phyloP scores from a whole-genome alignment of 352 stramenopile species.

The Globisporangium carolinianum region DNA sequence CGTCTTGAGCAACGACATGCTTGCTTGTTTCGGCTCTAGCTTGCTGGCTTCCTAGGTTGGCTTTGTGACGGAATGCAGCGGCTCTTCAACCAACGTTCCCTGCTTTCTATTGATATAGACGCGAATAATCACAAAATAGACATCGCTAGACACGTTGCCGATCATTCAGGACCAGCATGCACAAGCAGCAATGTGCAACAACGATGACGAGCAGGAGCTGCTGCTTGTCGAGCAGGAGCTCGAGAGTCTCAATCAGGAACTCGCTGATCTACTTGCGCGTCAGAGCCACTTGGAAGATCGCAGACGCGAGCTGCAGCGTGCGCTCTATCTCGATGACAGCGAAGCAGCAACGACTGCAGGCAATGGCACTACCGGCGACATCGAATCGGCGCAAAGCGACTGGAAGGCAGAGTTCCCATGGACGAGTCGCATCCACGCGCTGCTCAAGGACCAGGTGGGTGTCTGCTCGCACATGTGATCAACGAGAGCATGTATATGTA shows the following conservation, averaged over 20 bases:
- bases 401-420: conserved; percentile 40
- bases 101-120: background rate
- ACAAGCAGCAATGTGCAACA: background rate
- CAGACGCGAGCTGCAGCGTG: conserved; percentile 31
- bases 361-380: background rate
- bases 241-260: conserved; percentile 44
- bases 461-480: background rate
- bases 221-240: conserved; percentile 48
- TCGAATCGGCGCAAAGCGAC: conserved; percentile 10
- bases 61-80: no score
- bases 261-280: conserved; percentile 33
- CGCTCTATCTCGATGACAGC: conserved; percentile 14
- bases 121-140: background rate
- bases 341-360: conserved; percentile 1
- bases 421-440: conserved; percentile 24
- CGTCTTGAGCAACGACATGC: conserved; percentile 80
- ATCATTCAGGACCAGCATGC: no score
- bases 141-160: background rate
- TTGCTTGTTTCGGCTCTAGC: background rate
- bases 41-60: no score
- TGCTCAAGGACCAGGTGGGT: conserved; percentile 22
- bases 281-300: conserved; percentile 50
- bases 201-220: conserved; percentile 31
- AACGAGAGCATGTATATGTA: background rate
- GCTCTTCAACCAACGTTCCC: background rate